Base-by-base conservation (phyloP, 495 filamentous ascomycete genomes). In the Aspergillus heteromorphus region DNA sequence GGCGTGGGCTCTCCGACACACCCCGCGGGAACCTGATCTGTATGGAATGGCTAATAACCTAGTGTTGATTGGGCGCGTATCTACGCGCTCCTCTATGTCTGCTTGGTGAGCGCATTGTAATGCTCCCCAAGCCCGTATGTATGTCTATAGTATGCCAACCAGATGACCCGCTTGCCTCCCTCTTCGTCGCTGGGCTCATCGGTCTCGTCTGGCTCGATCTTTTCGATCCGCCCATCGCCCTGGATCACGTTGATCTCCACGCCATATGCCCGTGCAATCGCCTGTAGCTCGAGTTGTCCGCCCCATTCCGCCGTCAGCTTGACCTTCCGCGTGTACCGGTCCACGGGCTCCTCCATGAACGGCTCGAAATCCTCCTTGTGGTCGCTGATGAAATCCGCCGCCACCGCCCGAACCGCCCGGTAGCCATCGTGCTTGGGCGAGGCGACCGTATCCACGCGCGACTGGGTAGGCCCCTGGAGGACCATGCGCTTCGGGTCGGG, bases 131-230 rank as follows among this genome's bases (percentile, higher is more conserved):
- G 73, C 2, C 91, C 91, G 73, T 90, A 97, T 49, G 85, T 84
- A 73, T 97, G 91, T 56, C 87, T 77, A 71, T 97, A 97, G 71
- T 97, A 98, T 19, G 90, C 92, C 69, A 98, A 70, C 93, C 93
- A 98, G 27, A 97, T 76, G 17, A 73, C 63, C 40, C 71, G 64
- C 41, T 60, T 69, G n/a, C 45, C 55, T 54, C 63, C 64, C 40
- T 73, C 67, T 57, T 78, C 74, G 36, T 79, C 68, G 0, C 70
- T n/a, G n/a, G n/a, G n/a, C n/a, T n/a, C n/a, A n/a, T n/a, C n/a
- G n/a, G n/a, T n/a, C n/a, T n/a, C n/a, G n/a, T n/a, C 73, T 49
- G 82, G 77, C 51, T 78, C 79, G 40, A 97, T 88, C 51, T 80
- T 87, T 70, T 95, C 88, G 19, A 89, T 82, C 8, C 78, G 67